Evolutionary conservation across 805 yeast genomes (phyloP).

Genomic region (Saturnispora gosingensis): DNA sequence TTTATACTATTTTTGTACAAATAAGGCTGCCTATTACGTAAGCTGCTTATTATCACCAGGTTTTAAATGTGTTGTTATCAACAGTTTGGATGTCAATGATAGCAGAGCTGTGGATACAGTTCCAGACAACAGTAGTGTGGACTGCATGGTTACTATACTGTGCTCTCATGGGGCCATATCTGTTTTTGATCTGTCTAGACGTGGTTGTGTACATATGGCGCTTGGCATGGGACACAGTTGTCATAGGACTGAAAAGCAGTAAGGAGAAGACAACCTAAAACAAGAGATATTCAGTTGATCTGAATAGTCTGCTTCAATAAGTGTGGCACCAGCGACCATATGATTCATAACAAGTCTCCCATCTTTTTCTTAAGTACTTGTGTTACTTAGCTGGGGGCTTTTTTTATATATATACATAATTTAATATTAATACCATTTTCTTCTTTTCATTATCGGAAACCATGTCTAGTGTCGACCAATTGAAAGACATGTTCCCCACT

Average conservation of each 20-base stretch:
- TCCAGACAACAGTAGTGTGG: not conserved
- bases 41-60: not conserved
- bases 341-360: not conserved
- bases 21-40: not conserved
- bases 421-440: not conserved
- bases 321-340: not conserved
- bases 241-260: not conserved
- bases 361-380: not conserved
- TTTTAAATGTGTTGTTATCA: not conserved
- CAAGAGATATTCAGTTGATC: not conserved
- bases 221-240: conserved; percentile 5
- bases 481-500: conserved; percentile 80
- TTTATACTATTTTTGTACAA: not conserved
- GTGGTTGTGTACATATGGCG: conserved; percentile 19
- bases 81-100: not conserved
- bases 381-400: not conserved
- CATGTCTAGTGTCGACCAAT: conserved; percentile 23
- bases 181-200: conserved; percentile 17
- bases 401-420: not conserved
- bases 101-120: not conserved
- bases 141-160: conserved; percentile 4
- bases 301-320: not conserved
- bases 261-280: not conserved
- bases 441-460: not conserved
- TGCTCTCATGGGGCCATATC: conserved; percentile 17